phyloP scores from a whole-genome alignment of 495 filamentous ascomycete genomes.

The Neurospora sp. region DNA sequence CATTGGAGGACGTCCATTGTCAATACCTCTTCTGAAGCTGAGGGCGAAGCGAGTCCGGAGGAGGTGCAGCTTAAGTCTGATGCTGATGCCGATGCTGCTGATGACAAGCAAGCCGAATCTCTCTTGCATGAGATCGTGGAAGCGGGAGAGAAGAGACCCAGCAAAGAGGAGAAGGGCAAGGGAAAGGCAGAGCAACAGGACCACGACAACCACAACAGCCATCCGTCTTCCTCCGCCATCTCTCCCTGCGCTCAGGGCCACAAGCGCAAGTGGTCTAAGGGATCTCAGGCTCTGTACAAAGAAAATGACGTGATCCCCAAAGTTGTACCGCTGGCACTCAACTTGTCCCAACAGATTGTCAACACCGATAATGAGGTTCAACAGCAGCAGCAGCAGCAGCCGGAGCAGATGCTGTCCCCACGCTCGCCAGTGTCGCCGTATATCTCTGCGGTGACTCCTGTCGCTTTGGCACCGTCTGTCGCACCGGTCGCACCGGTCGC shows the following conservation, averaged over 20 bases:
- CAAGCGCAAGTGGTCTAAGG: background rate
- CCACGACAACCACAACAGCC: background rate
- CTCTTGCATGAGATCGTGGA: background rate
- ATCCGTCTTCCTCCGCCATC: background rate
- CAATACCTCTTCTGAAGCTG: background rate
- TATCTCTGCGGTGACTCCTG: no score
- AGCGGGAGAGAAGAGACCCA: background rate
- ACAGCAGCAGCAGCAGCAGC: background rate
- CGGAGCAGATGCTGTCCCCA: background rate
- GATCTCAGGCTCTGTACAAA: background rate
- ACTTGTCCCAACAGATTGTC: background rate
- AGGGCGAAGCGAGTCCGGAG: background rate
- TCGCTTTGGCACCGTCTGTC: background rate
- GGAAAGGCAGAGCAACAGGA: background rate
- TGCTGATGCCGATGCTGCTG: background rate
- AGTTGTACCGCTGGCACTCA: background rate
- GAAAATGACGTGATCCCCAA: background rate
- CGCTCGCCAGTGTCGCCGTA: background rate
- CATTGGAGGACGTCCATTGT: background rate
- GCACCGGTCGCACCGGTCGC: background rate
- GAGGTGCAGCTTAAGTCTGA: background rate
- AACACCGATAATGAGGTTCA: background rate
- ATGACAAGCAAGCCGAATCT: background rate
- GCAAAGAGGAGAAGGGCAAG: background rate
- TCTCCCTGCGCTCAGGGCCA: background rate